Base-by-base conservation (phyloP, 768 basidiomycete species). In the Lactarius sp. region DNA sequence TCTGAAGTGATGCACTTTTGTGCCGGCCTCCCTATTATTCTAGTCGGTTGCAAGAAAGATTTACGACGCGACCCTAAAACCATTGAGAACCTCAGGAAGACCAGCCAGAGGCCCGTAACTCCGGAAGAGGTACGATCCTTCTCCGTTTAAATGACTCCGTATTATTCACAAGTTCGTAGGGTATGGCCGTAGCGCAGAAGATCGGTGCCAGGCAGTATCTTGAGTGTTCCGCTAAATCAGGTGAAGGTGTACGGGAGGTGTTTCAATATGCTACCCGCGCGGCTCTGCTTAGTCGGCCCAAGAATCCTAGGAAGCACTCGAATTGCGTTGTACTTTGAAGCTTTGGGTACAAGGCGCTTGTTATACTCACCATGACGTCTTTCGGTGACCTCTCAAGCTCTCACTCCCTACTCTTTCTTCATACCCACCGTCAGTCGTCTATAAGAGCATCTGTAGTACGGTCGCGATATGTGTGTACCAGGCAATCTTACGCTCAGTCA, bases 21-120 rank as follows among this genome's bases (percentile, higher is more conserved):
- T 75, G 83, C 90, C 9, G 90, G 89, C 55, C 80, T 98, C 51
- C 97, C 97, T 53, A 89, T 97, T 79, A 93, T 99, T 72, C 89
- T 99, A 62, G 95, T 99, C 68, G 97, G 93, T 16, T 97, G 93
- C 85, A 98, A 98, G 87, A 98, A 95, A 83, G 97, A 99, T 78
- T 84, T 99, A 65, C 82, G 96, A 76, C 87, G 91, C 71, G 96
- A 99, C 78, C 84, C 85, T 37, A 85, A 93, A 73, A 94, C 95
- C 54, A 90, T 96, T 59, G 94, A 97, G 65, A 94, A 96, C 77
- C 85, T 99, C 67, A 83, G 90, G 74, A 92, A 92, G 85, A 94
- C 92, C 63, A 90, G 85, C 73, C 96, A 98, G 80, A 81, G 92
- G 74, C 95, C 96, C 54, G 95, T 99, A 39, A 90, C 92, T 39